phyloP scores from a whole-genome alignment of 2,329 filamentous ascomycete species.

The Boeremia lycopersici region DNA sequence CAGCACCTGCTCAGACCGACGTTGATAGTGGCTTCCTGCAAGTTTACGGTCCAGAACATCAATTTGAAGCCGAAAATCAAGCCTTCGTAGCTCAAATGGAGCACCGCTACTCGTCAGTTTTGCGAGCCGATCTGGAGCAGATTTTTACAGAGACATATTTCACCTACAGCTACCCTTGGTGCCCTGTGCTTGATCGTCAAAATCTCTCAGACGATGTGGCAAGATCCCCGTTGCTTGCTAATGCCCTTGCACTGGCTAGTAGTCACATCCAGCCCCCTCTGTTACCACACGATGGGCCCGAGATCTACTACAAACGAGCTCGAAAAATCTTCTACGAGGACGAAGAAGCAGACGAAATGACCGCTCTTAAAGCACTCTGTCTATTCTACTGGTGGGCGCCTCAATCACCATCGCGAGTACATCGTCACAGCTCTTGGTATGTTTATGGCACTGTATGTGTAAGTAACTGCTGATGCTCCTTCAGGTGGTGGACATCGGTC shows the following conservation, averaged over 20 bases:
- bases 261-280: conserved; percentile 29
- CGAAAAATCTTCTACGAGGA: conserved; percentile 30
- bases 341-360: conserved; percentile 27
- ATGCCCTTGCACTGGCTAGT: conserved; percentile 26
- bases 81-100: conserved; percentile 28
- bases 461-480: not conserved
- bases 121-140: conserved; percentile 25
- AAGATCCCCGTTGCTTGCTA: conserved; percentile 27
- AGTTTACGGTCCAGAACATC: conserved; percentile 27
- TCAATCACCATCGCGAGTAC: conserved; percentile 24
- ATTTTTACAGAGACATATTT: conserved; percentile 31
- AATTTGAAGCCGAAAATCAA: conserved; percentile 28
- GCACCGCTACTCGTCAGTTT: conserved; percentile 21
- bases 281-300: conserved; percentile 26
- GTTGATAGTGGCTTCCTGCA: conserved; percentile 26
- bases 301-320: conserved; percentile 27
- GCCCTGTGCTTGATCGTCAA: conserved; percentile 27
- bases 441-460: not conserved
- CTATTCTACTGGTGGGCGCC: conserved; percentile 34
- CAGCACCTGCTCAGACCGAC: conserved; percentile 24
- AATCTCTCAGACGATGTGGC: conserved; percentile 22
- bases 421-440: conserved; percentile 21
- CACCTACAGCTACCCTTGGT: conserved; percentile 30
- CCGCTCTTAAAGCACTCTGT: conserved; percentile 25
- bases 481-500: conserved; percentile 31